Percentiles rank a stretch among this genome's conserved stretches.
phyloP scores from a whole-genome alignment of 2,329 filamentous ascomycete genomes.

The Penicillium sp. region DNA sequence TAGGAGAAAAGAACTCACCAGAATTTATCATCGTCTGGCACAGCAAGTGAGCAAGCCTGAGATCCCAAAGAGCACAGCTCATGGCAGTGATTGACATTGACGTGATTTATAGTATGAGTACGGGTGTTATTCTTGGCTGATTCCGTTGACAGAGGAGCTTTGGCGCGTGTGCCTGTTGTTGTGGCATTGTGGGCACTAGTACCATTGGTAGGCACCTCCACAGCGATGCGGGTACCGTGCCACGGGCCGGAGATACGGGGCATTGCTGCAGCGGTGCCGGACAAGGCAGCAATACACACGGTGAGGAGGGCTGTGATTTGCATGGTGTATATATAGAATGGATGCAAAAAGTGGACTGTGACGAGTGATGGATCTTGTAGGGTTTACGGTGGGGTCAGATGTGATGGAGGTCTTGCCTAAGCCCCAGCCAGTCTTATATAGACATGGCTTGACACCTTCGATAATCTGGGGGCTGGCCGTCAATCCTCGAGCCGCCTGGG shows the following conservation, averaged over 20 bases:
- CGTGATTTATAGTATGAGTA: slow-evolving; percentile 4
- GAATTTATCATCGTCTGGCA: slow-evolving; percentile 26
- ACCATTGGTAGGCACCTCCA: slow-evolving; percentile 13
- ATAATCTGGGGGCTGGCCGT: slow-evolving; percentile 2
- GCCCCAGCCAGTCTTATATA: slow-evolving; percentile 8
- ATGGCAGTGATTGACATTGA: slow-evolving; percentile 20
- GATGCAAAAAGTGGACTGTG: background rate
- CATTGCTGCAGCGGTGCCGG: slow-evolving; percentile 16
- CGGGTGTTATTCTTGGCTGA: slow-evolving; percentile 6
- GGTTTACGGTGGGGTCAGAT: background rate
- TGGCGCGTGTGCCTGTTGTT: slow-evolving; percentile 14
- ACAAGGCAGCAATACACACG: slow-evolving; percentile 15
- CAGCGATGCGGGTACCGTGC: slow-evolving; percentile 14
- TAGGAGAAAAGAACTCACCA: slow-evolving; percentile 20
- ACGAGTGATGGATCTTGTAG: background rate
- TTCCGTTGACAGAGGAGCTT: slow-evolving; percentile 12
- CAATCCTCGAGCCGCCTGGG: background rate
- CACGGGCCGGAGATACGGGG: slow-evolving; percentile 21
- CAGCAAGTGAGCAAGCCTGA: slow-evolving; percentile 26
- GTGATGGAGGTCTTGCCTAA: background rate
- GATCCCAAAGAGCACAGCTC: slow-evolving; percentile 27
- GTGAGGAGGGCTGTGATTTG: slow-evolving; percentile 19
- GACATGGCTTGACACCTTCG: background rate
- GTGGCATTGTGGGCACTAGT: slow-evolving; percentile 19
- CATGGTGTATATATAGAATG: slow-evolving; percentile 10